Conservation (phyloP, 2,329 filamentous ascomycete genomes). For the Cytospora mali region DNA sequence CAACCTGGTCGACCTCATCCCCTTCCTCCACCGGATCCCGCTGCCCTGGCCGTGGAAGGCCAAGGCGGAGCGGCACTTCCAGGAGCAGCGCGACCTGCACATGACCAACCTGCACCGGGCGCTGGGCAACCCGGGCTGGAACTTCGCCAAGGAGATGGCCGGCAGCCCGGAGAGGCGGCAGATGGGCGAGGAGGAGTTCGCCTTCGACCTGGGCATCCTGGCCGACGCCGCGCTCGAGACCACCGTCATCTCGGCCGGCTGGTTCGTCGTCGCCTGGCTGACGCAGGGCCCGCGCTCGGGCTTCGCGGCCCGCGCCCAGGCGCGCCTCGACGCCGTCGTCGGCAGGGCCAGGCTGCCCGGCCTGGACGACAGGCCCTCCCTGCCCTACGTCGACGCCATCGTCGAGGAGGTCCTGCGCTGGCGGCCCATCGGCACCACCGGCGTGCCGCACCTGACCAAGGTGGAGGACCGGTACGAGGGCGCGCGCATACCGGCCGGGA, state of each 20-base stretch:
- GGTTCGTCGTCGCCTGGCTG: constrained; percentile 20
- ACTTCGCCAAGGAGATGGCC: constrained; percentile 21
- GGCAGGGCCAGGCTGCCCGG: constrained; percentile 35
- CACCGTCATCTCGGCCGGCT: constrained; percentile 2
- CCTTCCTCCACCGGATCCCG: constrained; percentile 7
- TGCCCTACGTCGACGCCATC: constrained; percentile 35
- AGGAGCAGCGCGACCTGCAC: constrained; percentile 21
- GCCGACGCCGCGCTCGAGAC: constrained; percentile 18
- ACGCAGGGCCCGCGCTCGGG: constrained; percentile 3
- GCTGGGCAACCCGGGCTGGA: constrained; percentile 9
- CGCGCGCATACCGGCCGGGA: constrained; percentile 29
- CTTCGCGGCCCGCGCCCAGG: constrained; percentile 32
- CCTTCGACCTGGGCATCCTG: constrained; percentile 14
- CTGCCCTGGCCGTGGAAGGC: constrained; percentile 15
- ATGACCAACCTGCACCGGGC: constrained; percentile 11
- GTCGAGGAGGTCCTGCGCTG: constrained; percentile 34
- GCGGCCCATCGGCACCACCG: constrained; percentile 35
- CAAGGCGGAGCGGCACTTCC: constrained; percentile 12
- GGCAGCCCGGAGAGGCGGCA: constrained; percentile 9
- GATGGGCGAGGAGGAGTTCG: constrained; percentile 21
- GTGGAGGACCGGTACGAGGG: constrained; percentile 30
- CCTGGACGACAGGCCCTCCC: constrained; percentile 31
- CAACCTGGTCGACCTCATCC: constrained; percentile 17
- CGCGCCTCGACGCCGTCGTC: constrained; percentile 36
- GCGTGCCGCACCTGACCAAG: constrained; percentile 40